Base-by-base conservation (phyloP, 1,284 basidiomycete species). In the Cryptococcus maquisensis region DNA sequence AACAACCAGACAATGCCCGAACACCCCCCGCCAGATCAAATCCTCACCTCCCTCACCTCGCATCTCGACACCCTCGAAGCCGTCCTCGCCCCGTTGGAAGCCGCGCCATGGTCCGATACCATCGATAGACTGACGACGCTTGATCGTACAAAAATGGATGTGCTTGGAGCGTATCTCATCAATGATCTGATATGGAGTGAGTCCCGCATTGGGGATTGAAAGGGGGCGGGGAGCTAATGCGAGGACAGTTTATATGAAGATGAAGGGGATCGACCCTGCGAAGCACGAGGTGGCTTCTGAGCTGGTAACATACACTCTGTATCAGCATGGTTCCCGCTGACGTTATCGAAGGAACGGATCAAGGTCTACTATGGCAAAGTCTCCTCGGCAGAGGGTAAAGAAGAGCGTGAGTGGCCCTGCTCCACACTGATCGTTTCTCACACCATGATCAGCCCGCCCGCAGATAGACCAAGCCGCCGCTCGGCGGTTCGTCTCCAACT, bases 181-280 rank as follows among this genome's bases (percentile, higher is more conserved):
- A 71, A 72, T 55, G 69, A 74, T 57, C 55, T 74, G 24, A 63
- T 73, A 41, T 74, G 73, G 73, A 58, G 73, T 73, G 55, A 62
- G 72, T 66, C 9, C 5, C 7, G 44, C 7, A 12, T 20, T 20
- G 1, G n/a, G n/a, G 8, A 23, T 6, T 39, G 18, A 18, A 13
- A 10, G 12, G 13, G 10, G 24, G 12, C 7, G 21, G n/a, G 15
- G 16, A 10, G 38, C 18, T 38, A 21, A 39, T 18, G 20, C 7
- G n/a, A 16, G 9, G 16, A 6, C 38, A 76, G 74, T 75, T 26
- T 76, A 74, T 47, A 62, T 76, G 46, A 67, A 69, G 49, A 61
- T 66, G 20, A 68, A 68, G 38, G 74, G 74, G 1, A 49, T 73
- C 36, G 65, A 75, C 47, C 72, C 74, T 15, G 65, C 62, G 5